These are phyloP conservation scores for Lagenaria siceraria DNA, from an alignment of 306 rosid species.

Conservation along the genomic window DNA sequence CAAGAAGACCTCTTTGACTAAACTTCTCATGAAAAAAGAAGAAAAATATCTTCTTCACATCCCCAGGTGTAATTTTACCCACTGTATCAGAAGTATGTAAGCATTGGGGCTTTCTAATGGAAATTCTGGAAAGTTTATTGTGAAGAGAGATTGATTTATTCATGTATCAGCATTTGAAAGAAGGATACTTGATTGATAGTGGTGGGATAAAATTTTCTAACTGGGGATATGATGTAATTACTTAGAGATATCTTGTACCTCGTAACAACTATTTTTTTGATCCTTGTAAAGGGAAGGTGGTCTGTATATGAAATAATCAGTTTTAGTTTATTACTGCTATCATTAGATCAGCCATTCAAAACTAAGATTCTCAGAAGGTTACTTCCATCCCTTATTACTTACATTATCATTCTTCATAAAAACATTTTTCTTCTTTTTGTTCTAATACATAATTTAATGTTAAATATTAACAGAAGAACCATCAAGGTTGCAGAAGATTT, in stretches of 20 bases:
- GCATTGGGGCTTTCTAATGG: background rate
- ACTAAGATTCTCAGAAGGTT: background rate
- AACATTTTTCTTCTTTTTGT: background rate
- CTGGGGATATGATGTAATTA: background rate
- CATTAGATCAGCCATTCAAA: background rate
- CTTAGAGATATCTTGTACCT: background rate
- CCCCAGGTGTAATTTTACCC: background rate
- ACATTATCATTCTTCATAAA: background rate
- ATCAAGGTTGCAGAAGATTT: background rate
- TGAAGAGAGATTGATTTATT: background rate
- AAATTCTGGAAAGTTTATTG: background rate
- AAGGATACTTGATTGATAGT: background rate
- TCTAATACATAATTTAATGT: background rate
- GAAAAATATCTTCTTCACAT: background rate
- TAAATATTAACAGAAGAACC: background rate
- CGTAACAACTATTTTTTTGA: conserved; percentile 1
- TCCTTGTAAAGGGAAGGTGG: conserved; percentile 2
- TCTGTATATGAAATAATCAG: conserved; percentile 9
- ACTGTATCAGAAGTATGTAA: background rate
- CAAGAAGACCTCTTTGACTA: conserved; percentile 58
- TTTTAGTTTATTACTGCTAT: conserved; percentile 1
- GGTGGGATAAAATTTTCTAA: background rate
- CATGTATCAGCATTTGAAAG: background rate
- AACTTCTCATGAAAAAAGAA: background rate
- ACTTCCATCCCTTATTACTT: background rate